Evolutionary conservation across 2,329 filamentous ascomycete species (phyloP).

Genomic region (Cercospora zeina): DNA sequence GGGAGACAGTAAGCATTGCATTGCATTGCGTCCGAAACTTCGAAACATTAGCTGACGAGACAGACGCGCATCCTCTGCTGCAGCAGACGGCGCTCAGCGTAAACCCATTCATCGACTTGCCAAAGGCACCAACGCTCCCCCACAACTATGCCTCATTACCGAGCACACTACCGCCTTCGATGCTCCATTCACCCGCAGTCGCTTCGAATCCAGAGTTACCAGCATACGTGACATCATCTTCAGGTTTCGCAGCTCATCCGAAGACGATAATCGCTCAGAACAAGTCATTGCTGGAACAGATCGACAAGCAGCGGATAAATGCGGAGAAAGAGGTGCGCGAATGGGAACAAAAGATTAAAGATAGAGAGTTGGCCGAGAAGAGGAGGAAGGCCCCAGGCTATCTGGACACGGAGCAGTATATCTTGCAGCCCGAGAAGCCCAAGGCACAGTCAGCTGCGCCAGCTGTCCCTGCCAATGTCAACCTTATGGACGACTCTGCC

Average conservation of each 20-base stretch:
- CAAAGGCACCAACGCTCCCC: constrained; percentile 83
- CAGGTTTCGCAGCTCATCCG: constrained; percentile 79
- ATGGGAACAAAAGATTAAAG: constrained; percentile 67
- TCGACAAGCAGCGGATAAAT: constrained; percentile 67
- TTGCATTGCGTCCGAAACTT: neutral
- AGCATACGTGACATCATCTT: constrained; percentile 73
- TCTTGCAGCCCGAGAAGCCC: constrained; percentile 66
- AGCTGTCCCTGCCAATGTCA: constrained; percentile 8
- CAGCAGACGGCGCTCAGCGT: constrained; percentile 91
- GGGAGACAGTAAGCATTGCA: constrained; percentile 34
- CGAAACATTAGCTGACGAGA: neutral
- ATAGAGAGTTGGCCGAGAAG: constrained; percentile 75
- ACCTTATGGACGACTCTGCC: constrained; percentile 35
- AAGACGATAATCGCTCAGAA: constrained; percentile 83
- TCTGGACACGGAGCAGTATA: constrained; percentile 70
- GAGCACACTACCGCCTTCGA: constrained; percentile 76
- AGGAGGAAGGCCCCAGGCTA: constrained; percentile 75
- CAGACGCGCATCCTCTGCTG: constrained; percentile 75
- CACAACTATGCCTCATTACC: constrained; percentile 94
- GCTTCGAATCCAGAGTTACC: constrained; percentile 47
- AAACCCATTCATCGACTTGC: constrained; percentile 89
- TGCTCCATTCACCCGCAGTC: constrained; percentile 52
- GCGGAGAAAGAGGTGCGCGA: constrained; percentile 66
- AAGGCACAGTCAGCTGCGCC: constrained; percentile 25
- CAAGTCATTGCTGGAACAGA: constrained; percentile 71